Evolutionary conservation across 306 rosid species (phyloP), one percentile per base, ranked within the genome.

Genomic region (Dalbergia cochinchinensis): DNA sequence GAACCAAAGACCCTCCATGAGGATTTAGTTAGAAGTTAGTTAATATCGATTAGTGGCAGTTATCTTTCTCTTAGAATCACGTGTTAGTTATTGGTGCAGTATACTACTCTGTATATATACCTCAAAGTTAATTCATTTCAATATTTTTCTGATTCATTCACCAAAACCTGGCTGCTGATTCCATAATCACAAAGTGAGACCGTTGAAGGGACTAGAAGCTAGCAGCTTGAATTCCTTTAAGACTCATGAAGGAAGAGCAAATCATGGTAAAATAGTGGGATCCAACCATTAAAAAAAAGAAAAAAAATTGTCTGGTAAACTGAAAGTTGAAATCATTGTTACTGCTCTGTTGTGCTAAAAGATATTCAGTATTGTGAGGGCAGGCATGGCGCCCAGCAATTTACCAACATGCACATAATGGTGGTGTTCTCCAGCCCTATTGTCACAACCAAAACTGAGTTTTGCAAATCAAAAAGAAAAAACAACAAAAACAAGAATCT

Each of bases 361-460:
- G 33, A 35, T 67, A 62, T 68, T 50, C 58, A 39, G 33, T 41
- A 60, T 66, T 69, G 66, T 61, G 22, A 8, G 55, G 64, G 53
- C 42, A 26, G 22, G 35, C 31, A 79, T n/a, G 39, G 34, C 22
- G 34, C 19, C 65, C 66, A 68, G 57, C 60, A 69, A 69, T 31
- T 60, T 20, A 16, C 15, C 67, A 39, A 48, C 63, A 82, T 16
- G 34, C 37, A 68, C 44, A 73, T 37, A 37, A 42, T 57, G 63
- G 39, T 55, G 31, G 6, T 33, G 41, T 69, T 50, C 67, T 69
- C 50, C 66, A 66, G 78, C 69, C 33, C 77, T 70, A 62, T 42
- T 15, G 41, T 77, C 71, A 62, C 69, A 62, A 70, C 22, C 78
- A 77, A 82, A 77, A 53, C 35, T 71, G 82, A 69, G 63, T 31